Evolutionary conservation across 108 stramenopile species (phyloP).

Genomic region (Seminavis robusta): DNA sequence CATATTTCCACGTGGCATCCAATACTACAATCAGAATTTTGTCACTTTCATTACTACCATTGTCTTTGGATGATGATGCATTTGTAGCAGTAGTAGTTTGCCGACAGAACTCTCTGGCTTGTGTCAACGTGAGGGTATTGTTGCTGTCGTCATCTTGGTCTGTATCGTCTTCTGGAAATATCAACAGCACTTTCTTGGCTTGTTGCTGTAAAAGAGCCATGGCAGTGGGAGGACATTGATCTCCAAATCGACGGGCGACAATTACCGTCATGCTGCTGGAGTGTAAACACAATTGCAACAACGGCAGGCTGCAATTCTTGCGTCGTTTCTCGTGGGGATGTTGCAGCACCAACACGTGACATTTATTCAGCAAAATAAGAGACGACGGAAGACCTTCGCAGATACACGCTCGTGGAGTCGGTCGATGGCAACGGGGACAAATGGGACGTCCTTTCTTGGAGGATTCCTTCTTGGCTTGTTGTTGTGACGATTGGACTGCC

Average conservation of each 20-base stretch:
- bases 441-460: too few relatives aligned
- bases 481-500: too few relatives aligned
- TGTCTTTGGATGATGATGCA: too few relatives aligned
- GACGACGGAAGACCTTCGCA: conserved; percentile 44
- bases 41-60: background rate
- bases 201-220: background rate
- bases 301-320: conserved; percentile 67
- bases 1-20: conserved; percentile 83
- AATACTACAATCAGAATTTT: conserved; percentile 55
- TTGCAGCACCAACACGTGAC: conserved; percentile 54
- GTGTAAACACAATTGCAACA: conserved; percentile 56
- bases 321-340: conserved; percentile 69
- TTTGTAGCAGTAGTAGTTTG: background rate
- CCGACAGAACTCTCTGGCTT: background rate
- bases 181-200: background rate
- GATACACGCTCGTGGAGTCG: conserved; percentile 47
- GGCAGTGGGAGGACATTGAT: conserved; percentile 1
- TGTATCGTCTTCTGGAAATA: conserved; percentile 37
- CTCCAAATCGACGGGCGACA: conserved; percentile 41
- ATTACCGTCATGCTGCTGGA: background rate
- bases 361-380: conserved; percentile 32
- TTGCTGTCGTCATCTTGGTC: conserved; percentile 9
- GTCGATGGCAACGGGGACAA: conserved; percentile 47
- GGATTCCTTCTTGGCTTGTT: too few relatives aligned
- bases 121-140: conserved; percentile 4